Conservation (phyloP, 192 early-diverging fungal genomes). For the Gonapodya prolifera region DNA sequence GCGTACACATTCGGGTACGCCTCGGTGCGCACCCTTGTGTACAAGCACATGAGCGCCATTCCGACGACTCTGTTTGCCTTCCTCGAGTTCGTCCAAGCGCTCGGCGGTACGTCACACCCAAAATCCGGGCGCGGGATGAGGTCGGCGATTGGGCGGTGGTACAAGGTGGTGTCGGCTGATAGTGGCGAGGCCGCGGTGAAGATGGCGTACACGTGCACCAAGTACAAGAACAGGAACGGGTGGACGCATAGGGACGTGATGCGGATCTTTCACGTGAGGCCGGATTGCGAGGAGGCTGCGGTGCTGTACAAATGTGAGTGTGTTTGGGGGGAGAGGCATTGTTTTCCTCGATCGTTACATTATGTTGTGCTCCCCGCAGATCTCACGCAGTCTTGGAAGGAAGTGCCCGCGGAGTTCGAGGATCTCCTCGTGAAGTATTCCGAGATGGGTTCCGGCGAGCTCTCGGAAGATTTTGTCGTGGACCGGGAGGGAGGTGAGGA, state of each 20-base stretch:
- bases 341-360: too few species aligned
- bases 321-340: too few species aligned
- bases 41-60: neutral
- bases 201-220: slow-evolving; percentile 13
- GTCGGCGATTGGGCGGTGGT: slow-evolving; percentile 8
- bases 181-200: neutral
- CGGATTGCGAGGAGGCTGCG: too few species aligned
- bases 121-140: slow-evolving; percentile 5
- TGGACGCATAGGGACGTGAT: slow-evolving; percentile 17
- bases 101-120: neutral
- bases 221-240: slow-evolving; percentile 17
- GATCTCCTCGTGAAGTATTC: too few species aligned
- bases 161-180: too few species aligned
- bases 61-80: neutral
- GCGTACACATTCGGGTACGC: neutral
- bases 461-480: too few species aligned
- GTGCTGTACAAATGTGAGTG: too few species aligned
- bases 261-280: slow-evolving; percentile 10
- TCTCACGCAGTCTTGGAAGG: too few species aligned
- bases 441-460: too few species aligned
- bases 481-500: too few species aligned
- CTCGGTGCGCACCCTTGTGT: neutral
- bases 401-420: too few species aligned
- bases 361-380: too few species aligned
- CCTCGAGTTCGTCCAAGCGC: neutral